Evolutionary conservation across 192 early-diverging fungal genomes (phyloP), one percentile per base, ranked within the genome.

Genomic region (Glomus cerebriforme): DNA sequence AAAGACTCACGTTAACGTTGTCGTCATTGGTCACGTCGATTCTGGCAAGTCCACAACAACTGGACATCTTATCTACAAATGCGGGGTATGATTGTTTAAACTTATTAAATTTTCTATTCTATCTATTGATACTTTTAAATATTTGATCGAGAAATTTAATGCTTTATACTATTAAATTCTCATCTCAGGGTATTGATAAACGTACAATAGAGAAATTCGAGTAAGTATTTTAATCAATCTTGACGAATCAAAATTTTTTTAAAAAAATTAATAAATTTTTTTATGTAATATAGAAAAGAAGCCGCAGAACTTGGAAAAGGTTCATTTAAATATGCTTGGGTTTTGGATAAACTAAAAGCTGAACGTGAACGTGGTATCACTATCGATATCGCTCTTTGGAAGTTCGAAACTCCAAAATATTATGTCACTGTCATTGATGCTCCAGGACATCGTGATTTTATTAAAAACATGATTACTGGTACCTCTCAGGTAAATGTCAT

Each of bases 401-500:
- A 97, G 91, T 93, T 95, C 89, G 95, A 96, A 87, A 98, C 97
- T 77, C 92, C 94, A 87, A 95, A 97, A 91, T 96, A 91, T 91
- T 89, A 95, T 87, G 95, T 97, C 84, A 99, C 96, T 90, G 93
- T 99, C 89, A 98, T 99, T 87, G 96, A 99, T 87, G 96, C 97
- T 86, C 97, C 97, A 66, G 97, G 97, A 75, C 97, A 99, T 93
- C 93, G 97, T 88, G 97, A 99, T 92, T 99, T 99, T 93, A 98
- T 99, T 92, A 98, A 98, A 91, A 99, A 99, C 95, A 98, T 97
- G 97, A 98, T 98, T 86, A 96, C 97, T 87, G 97, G 97, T 91
- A 95, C 97, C 83, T 96, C 95, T 81, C 96, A 96, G 91, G 86
- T 87, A 67, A 26, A 66, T 9, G 31, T 13, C 34, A 67, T 22